phyloP scores from a whole-genome alignment of 208 protist genomes.

The Leishmania amazonensis region DNA sequence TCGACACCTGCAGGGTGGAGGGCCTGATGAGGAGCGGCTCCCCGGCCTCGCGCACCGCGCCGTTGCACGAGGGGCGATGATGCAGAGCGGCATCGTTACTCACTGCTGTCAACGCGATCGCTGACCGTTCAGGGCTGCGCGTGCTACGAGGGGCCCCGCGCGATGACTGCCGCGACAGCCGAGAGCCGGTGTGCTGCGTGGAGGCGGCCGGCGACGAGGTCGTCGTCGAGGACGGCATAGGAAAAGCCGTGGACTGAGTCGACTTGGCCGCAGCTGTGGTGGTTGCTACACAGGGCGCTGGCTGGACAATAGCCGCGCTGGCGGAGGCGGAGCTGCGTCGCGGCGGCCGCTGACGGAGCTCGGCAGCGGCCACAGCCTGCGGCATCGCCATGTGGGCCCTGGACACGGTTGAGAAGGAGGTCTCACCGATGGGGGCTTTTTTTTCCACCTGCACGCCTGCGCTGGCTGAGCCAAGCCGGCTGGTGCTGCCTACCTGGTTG shows the following conservation, averaged over 20 bases:
- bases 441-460: slow-evolving; percentile 10
- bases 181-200: not conserved
- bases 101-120: not conserved
- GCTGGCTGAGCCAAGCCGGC: not conserved
- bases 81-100: slow-evolving; percentile 7
- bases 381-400: not conserved
- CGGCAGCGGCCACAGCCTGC: not conserved
- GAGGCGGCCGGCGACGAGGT: not conserved
- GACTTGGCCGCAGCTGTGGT: not conserved
- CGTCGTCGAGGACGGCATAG: not conserved
- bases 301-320: not conserved
- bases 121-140: not conserved
- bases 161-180: not conserved
- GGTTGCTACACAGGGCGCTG: not conserved
- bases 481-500: slow-evolving; percentile 7
- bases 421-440: slow-evolving; percentile 8
- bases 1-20: slow-evolving; percentile 44
- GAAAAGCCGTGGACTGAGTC: not conserved
- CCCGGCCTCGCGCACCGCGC: slow-evolving; percentile 7
- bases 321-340: not conserved
- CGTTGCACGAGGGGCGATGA: slow-evolving; percentile 8
- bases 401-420: not conserved
- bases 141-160: not conserved
- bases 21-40: slow-evolving; percentile 4
- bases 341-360: not conserved